Percentiles rank a stretch among this genome's conserved stretches.
These are phyloP conservation scores for Acacia acuminata DNA, from an alignment of 306 rosid species.

Conservation along the genomic window DNA sequence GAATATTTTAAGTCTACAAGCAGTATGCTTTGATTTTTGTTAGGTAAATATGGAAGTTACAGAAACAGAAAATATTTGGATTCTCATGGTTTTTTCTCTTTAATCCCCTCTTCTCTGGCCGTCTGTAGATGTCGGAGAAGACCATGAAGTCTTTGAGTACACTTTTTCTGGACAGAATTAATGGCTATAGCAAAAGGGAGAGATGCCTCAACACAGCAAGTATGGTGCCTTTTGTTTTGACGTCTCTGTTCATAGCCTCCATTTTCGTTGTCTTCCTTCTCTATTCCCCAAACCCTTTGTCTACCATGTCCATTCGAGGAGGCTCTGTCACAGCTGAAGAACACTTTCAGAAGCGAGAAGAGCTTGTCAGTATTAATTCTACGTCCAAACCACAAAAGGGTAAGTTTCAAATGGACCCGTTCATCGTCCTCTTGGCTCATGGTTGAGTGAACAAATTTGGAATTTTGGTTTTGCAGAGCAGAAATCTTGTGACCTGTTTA, in stretches of 20 bases:
- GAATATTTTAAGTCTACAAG: neutral
- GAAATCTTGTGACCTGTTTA: constrained; percentile 62
- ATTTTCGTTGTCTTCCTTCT: constrained; percentile 48
- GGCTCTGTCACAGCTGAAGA: constrained; percentile 22
- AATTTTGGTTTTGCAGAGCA: constrained; percentile 35
- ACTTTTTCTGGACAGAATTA: constrained; percentile 32
- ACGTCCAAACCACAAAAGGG: constrained; percentile 41
- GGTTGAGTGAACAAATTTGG: neutral
- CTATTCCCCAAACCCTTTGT: constrained; percentile 51
- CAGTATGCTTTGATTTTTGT: neutral
- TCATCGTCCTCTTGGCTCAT: neutral
- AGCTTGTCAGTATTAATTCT: neutral
- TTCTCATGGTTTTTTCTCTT: constrained; percentile 27
- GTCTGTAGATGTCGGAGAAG: constrained; percentile 20
- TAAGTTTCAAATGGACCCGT: constrained; percentile 27
- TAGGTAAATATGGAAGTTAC: constrained; percentile 3
- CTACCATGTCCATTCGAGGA: constrained; percentile 27
- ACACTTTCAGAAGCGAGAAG: constrained; percentile 18
- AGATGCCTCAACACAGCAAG: constrained; percentile 39
- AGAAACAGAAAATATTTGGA: constrained; percentile 17
- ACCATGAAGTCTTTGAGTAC: constrained; percentile 44
- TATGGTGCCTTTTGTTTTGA: constrained; percentile 46
- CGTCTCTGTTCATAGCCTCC: constrained; percentile 47
- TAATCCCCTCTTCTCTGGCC: constrained; percentile 11
- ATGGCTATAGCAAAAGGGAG: constrained; percentile 41